These are phyloP conservation scores for Globisporangium orthogonon DNA, from an alignment of 352 stramenopile genomes.

Conservation along the genomic window DNA sequence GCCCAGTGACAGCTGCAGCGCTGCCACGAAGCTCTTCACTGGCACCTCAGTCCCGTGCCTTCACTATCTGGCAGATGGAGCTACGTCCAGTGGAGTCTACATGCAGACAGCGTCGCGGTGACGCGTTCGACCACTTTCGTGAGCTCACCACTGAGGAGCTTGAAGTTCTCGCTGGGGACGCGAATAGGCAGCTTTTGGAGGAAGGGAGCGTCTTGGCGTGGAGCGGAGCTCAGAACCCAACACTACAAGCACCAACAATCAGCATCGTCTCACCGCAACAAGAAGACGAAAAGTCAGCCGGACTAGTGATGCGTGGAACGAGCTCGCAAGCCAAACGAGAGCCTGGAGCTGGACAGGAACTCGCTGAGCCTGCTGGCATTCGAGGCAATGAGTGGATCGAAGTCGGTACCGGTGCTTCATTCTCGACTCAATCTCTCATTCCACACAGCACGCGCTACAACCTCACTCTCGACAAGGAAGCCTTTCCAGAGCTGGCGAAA, in stretches of 20 bases:
- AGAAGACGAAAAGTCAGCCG: too few species aligned
- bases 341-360: background rate
- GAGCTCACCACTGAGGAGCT: constrained; percentile 19
- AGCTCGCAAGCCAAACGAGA: background rate
- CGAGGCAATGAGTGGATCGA: constrained; percentile 1
- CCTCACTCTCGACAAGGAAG: constrained; percentile 7
- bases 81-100: background rate
- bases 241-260: too few species aligned
- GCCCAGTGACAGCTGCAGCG: constrained; percentile 31
- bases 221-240: background rate
- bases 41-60: background rate
- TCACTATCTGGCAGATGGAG: background rate
- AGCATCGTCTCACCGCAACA: too few species aligned
- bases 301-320: background rate
- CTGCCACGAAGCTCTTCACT: constrained; percentile 2
- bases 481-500: background rate
- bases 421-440: background rate
- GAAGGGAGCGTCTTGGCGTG: constrained; percentile 3
- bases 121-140: constrained; percentile 12
- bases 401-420: background rate
- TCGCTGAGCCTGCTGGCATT: background rate
- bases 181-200: constrained; percentile 26
- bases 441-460: constrained; percentile 2
- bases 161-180: constrained; percentile 28
- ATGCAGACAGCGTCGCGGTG: background rate